phyloP scores from a whole-genome alignment of 73 alveolate genomes.

The Tetrahymena elliotti region DNA sequence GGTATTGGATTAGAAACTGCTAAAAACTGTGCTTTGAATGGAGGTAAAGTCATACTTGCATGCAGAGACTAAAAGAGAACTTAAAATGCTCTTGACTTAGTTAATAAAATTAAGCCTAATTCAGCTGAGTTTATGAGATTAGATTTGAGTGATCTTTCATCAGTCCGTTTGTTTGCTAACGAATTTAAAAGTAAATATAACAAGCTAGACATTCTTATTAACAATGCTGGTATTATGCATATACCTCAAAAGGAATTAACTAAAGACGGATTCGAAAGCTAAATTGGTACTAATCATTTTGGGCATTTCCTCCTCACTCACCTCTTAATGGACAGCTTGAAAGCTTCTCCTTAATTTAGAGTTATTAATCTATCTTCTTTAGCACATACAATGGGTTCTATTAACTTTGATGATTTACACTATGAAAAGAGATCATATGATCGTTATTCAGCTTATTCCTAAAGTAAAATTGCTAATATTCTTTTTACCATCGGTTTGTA shows the following conservation, averaged over 20 bases:
- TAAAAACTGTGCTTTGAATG: constrained; percentile 1
- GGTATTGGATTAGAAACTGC: constrained; percentile 42
- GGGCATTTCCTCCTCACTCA: constrained; percentile 39
- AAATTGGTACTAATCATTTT: constrained; percentile 29
- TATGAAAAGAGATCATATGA: not conserved
- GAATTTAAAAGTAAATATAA: not conserved
- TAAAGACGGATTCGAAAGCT: constrained; percentile 12
- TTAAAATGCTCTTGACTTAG: not conserved
- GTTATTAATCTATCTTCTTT: constrained; percentile 31
- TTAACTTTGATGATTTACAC: constrained; percentile 13
- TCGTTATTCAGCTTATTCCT: constrained; percentile 7
- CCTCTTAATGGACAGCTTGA: constrained; percentile 2
- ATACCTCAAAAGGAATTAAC: not conserved
- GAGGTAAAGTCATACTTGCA: constrained; percentile 29
- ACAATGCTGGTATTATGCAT: constrained; percentile 41
- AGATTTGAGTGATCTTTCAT: not conserved
- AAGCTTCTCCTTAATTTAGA: constrained; percentile 14
- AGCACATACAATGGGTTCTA: constrained; percentile 1
- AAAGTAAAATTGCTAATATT: constrained; percentile 24
- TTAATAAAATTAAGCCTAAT: not conserved
- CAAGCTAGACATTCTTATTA: constrained; percentile 12
- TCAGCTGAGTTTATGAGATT: not conserved
- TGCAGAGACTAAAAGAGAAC: constrained; percentile 32
- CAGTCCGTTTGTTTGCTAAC: not conserved
- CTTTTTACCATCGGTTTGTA: constrained; percentile 19